Evolutionary conservation across 495 filamentous ascomycete genomes (phyloP).

Genomic region (Penicillium nucicola): DNA sequence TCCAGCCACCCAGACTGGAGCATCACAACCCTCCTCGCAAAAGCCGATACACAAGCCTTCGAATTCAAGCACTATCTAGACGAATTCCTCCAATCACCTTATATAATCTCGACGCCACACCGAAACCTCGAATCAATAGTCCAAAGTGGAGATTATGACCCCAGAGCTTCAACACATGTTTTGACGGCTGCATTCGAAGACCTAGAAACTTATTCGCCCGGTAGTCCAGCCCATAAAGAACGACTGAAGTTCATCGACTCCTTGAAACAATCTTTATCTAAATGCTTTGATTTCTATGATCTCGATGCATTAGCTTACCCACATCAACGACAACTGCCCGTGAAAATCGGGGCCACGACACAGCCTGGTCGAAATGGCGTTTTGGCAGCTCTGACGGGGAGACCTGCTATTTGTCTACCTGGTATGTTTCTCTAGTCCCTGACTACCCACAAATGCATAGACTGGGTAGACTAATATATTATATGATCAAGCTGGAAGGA

Average conservation of each 20-base stretch:
- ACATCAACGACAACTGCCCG: conserved; percentile 62
- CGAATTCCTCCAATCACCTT: conserved; percentile 37
- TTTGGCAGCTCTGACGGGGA: conserved; percentile 59
- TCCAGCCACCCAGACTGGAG: conserved; percentile 48
- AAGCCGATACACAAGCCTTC: conserved; percentile 54
- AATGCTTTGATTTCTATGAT: conserved; percentile 42
- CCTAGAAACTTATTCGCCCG: conserved; percentile 34
- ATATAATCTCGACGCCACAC: conserved; percentile 21
- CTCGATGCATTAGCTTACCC: conserved; percentile 64
- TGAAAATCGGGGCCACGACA: conserved; percentile 49
- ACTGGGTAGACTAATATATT: background rate
- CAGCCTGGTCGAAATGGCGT: conserved; percentile 64
- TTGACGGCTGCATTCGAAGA: conserved; percentile 21
- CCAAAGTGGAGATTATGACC: conserved; percentile 52
- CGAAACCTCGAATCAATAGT: conserved; percentile 49
- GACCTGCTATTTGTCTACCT: conserved; percentile 61
- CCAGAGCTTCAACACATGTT: conserved; percentile 42
- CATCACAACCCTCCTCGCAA: conserved; percentile 34
- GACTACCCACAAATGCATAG: background rate
- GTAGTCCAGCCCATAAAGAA: conserved; percentile 40
- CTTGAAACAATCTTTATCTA: conserved; percentile 43
- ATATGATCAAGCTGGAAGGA: conserved; percentile 37
- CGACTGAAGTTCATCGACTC: conserved; percentile 41
- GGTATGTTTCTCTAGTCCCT: conserved; percentile 12
- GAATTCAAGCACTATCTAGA: conserved; percentile 54